Evolutionary conservation across 108 stramenopile species (phyloP).

Genomic region (Mayamaea pseudoterrestris): DNA sequence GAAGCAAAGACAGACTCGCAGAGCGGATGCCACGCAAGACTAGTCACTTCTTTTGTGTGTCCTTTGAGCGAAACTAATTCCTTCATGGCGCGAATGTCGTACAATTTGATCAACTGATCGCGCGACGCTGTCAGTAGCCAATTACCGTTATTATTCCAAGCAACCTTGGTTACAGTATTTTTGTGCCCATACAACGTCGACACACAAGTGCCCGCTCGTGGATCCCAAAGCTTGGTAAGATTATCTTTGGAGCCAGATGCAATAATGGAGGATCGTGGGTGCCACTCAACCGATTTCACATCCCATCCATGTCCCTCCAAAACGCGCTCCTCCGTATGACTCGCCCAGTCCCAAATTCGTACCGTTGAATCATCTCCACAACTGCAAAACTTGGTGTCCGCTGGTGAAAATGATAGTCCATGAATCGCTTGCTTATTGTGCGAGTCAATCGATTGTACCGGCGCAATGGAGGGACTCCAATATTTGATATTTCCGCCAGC

Average conservation of each 20-base stretch:
- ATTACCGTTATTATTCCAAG: slow-evolving; percentile 94
- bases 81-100: slow-evolving; percentile 92
- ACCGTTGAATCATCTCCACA: slow-evolving; percentile 92
- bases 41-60: slow-evolving; percentile 85
- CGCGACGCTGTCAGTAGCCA: slow-evolving; percentile 87
- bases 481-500: slow-evolving; percentile 82
- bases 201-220: slow-evolving; percentile 66
- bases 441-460: slow-evolving; percentile 68
- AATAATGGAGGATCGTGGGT: slow-evolving; percentile 83
- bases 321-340: slow-evolving; percentile 52
- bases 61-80: slow-evolving; percentile 78
- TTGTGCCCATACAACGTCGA: slow-evolving; percentile 92
- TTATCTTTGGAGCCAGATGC: slow-evolving; percentile 87
- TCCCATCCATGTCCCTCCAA: slow-evolving; percentile 95
- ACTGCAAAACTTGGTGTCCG: slow-evolving; percentile 88
- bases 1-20: slow-evolving; percentile 84
- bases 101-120: slow-evolving; percentile 89
- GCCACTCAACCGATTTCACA: slow-evolving; percentile 90
- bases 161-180: slow-evolving; percentile 86
- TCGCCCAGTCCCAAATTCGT: slow-evolving; percentile 91
- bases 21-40: slow-evolving; percentile 91
- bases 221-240: slow-evolving; percentile 93
- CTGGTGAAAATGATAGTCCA: slow-evolving; percentile 84
- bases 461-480: slow-evolving; percentile 86
- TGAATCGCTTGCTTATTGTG: slow-evolving; percentile 86